Percentiles rank a stretch among this genome's conserved stretches.
Evolutionary conservation across 352 stramenopile species (phyloP).

Genomic region (Hyaloperonospora arabidopsidis): DNA sequence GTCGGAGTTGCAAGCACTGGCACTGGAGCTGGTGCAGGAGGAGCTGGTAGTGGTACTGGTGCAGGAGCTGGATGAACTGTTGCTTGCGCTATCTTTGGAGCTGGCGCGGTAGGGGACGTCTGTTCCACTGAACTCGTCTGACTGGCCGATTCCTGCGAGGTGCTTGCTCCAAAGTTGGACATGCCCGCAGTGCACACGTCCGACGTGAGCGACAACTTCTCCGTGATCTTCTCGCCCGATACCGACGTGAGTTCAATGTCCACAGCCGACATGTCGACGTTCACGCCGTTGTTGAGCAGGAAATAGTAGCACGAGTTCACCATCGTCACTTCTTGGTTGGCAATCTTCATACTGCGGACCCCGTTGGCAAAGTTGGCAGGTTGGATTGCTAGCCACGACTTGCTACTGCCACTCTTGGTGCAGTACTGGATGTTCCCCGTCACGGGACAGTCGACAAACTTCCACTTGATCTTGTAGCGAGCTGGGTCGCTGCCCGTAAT

Average conservation of each 20-base stretch:
- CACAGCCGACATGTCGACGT: conserved; percentile 30
- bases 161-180: conserved; percentile 19
- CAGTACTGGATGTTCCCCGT: conserved; percentile 40
- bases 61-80: conserved; percentile 1
- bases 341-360: conserved; percentile 33
- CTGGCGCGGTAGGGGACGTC: too few relatives aligned
- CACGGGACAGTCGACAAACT: conserved; percentile 43
- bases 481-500: conserved; percentile 35
- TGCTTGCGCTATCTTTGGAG: background rate
- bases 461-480: conserved; percentile 43
- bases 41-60: background rate
- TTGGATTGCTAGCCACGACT: conserved; percentile 38
- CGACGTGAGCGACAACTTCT: conserved; percentile 37
- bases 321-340: conserved; percentile 53
- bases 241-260: conserved; percentile 45
- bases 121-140: conserved; percentile 11
- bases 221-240: conserved; percentile 39
- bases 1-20: conserved; percentile 2
- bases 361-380: conserved; percentile 34
- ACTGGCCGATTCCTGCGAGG: conserved; percentile 11
- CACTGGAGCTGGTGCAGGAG: background rate
- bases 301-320: conserved; percentile 65
- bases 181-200: conserved; percentile 36
- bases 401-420: conserved; percentile 44
- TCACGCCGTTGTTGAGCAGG: conserved; percentile 29